Evolutionary conservation across 164 flowering plant species (phyloP).

Genomic region (Nymphaea thermarum): DNA sequence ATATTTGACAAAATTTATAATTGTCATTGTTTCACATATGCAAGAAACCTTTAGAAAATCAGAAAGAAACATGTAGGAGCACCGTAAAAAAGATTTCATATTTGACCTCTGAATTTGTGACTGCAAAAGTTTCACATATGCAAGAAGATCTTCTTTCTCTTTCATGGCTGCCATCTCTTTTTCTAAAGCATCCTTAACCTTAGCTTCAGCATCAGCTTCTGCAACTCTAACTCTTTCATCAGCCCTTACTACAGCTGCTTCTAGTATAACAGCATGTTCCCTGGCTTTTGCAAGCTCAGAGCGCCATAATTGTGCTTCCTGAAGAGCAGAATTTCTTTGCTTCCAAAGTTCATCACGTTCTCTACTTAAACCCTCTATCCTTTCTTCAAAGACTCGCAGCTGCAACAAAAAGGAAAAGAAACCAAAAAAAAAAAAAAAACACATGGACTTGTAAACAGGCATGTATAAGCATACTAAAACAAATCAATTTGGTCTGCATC

Average conservation of each 20-base stretch:
- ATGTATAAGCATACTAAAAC: no score
- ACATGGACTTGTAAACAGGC: background rate
- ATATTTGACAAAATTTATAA: no score
- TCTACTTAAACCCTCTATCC: conserved; percentile 29
- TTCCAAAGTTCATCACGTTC: conserved; percentile 65
- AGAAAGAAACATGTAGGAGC: no score
- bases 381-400: conserved; percentile 66
- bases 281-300: conserved; percentile 96
- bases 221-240: conserved; percentile 83
- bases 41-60: no score
- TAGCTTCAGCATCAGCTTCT: conserved; percentile 65
- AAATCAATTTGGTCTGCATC: no score
- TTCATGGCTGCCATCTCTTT: conserved; percentile 52
- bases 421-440: background rate
- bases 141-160: conserved; percentile 71
- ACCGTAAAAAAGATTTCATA: background rate
- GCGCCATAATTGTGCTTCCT: conserved; percentile 92
- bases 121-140: conserved; percentile 52
- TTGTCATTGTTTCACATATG: no score
- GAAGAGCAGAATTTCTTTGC: conserved; percentile 75
- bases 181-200: conserved; percentile 57
- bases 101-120: conserved; percentile 72
- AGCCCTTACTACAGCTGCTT: conserved; percentile 83
- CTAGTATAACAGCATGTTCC: conserved; percentile 75
- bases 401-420: conserved; percentile 12